Evolutionary conservation across 2,329 filamentous ascomycete species (phyloP), one percentile per base, ranked within the genome.

Genomic region (Aspergillus brunneoviolaceus): DNA sequence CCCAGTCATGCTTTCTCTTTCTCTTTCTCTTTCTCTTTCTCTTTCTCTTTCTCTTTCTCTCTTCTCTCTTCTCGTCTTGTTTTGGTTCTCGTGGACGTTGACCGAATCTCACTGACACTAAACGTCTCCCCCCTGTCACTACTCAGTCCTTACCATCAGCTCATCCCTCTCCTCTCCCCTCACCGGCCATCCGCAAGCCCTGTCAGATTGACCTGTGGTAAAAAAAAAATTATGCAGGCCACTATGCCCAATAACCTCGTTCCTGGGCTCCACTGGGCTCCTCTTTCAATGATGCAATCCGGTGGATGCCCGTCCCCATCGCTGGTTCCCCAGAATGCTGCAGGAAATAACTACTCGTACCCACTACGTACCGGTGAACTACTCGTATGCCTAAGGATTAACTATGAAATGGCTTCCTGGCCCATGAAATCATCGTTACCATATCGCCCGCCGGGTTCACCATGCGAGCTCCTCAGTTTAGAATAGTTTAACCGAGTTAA

Each of bases 151-250:
- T 23, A 23, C 4, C 11, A 35, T 16, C 19, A 19, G 14, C 21
- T 29, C 42, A 29, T 52, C 48, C 31, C 47, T 48, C 49, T 52
- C 31, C 47, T 48, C 49, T 52, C 53, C 48, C 27, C 42, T 25
- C 50, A 16, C 52, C 50, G 39, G 27, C 51, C 25, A 27, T 57
- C 60, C 50, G 21, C 55, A 51, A 53, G 51, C 56, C 59, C 57
- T 57, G 58, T 64, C 58, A 64, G 51, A 60, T 35, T 59, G 60
- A 57, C 42, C 51, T 50, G 55, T 61, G 39, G 45, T 47, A n/a
- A n/a, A 19, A 19, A 19, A 29, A 42, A 21, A 51, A 57, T 53
- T 55, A 39, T 54, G 58, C 57, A 62, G 60, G 47, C 55, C 23
- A 60, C 58, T 55, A 55, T 58, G 55, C 55, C 33, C 49, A 57